These are phyloP conservation scores for Neoascochyta sp. DNA, from an alignment of 2,329 filamentous ascomycete genomes.

Conservation along the genomic window DNA sequence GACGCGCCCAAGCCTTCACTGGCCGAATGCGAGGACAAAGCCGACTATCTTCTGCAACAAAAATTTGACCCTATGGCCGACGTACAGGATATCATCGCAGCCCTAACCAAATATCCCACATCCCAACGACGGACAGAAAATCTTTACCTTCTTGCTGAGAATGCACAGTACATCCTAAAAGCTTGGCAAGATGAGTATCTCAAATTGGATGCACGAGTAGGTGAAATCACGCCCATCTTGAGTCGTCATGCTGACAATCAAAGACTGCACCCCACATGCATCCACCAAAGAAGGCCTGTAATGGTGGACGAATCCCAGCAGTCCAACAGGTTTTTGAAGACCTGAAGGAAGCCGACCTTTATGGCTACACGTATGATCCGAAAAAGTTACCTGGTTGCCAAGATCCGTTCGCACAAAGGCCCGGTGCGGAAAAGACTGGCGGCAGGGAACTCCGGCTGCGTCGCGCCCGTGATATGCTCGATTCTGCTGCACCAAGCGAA, in stretches of 20 bases:
- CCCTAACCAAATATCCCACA: slow-evolving; percentile 43
- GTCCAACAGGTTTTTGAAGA: slow-evolving; percentile 53
- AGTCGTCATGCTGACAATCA: slow-evolving; percentile 20
- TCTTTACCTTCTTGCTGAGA: slow-evolving; percentile 54
- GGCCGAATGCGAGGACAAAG: slow-evolving; percentile 38
- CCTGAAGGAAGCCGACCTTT: slow-evolving; percentile 58
- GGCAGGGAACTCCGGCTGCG: slow-evolving; percentile 48
- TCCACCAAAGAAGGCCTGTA: slow-evolving; percentile 50
- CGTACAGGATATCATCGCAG: slow-evolving; percentile 41
- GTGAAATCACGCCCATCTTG: slow-evolving; percentile 4
- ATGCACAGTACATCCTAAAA: slow-evolving; percentile 51
- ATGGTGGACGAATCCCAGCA: slow-evolving; percentile 47
- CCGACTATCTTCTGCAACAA: slow-evolving; percentile 42
- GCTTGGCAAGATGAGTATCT: slow-evolving; percentile 59
- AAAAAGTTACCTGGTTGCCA: slow-evolving; percentile 51
- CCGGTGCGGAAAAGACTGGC: slow-evolving; percentile 43
- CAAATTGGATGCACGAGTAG: slow-evolving; percentile 47
- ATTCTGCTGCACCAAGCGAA: slow-evolving; percentile 37
- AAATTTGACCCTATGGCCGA: slow-evolving; percentile 44
- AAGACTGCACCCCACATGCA: slow-evolving; percentile 51
- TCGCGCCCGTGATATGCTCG: slow-evolving; percentile 39
- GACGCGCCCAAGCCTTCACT: slow-evolving; percentile 23
- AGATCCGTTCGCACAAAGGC: slow-evolving; percentile 54
- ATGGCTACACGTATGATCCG: slow-evolving; percentile 56
- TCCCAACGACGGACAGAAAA: slow-evolving; percentile 48